Percentiles rank a stretch among this genome's conserved stretches.
These are phyloP conservation scores for Leptosphaerulina australis DNA, from an alignment of 2,329 filamentous ascomycete genomes.

Conservation along the genomic window DNA sequence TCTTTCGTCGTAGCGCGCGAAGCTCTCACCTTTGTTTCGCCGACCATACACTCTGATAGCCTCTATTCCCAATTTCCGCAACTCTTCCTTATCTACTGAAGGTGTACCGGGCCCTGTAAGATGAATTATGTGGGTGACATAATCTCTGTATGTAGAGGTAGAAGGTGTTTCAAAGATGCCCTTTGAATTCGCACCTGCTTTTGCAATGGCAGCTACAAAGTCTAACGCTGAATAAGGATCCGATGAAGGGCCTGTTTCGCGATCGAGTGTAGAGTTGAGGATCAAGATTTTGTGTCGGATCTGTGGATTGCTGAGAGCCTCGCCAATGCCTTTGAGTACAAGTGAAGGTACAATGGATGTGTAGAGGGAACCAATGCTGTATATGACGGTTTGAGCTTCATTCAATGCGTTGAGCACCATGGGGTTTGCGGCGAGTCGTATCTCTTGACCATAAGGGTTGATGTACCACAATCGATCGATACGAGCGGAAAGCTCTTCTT, in stretches of 20 bases:
- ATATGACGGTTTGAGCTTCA: slow-evolving; percentile 73
- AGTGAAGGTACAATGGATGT: slow-evolving; percentile 86
- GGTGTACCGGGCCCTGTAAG: slow-evolving; percentile 75
- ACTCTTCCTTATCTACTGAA: slow-evolving; percentile 67
- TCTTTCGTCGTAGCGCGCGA: slow-evolving; percentile 74
- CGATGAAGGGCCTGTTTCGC: slow-evolving; percentile 77
- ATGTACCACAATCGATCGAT: slow-evolving; percentile 94
- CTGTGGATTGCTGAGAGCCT: slow-evolving; percentile 61
- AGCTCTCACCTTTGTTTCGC: slow-evolving; percentile 60
- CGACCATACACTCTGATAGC: slow-evolving; percentile 78
- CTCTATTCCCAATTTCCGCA: slow-evolving; percentile 74
- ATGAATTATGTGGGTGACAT: slow-evolving; percentile 85
- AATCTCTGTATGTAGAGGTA: slow-evolving; percentile 63
- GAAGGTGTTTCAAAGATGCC: slow-evolving; percentile 16
- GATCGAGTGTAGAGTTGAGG: slow-evolving; percentile 81
- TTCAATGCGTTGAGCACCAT: slow-evolving; percentile 74
- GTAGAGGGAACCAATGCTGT: slow-evolving; percentile 92
- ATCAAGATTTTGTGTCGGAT: slow-evolving; percentile 78
- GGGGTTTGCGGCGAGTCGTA: slow-evolving; percentile 81
- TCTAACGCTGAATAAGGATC: slow-evolving; percentile 74
- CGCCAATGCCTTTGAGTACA: slow-evolving; percentile 76
- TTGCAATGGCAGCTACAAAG: slow-evolving; percentile 80
- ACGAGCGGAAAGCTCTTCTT: slow-evolving; percentile 75
- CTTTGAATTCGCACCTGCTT: slow-evolving; percentile 65
- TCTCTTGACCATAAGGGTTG: slow-evolving; percentile 97